phyloP scores from a whole-genome alignment of 768 basidiomycete genomes.

The Chalciporus sphaerocephalus region DNA sequence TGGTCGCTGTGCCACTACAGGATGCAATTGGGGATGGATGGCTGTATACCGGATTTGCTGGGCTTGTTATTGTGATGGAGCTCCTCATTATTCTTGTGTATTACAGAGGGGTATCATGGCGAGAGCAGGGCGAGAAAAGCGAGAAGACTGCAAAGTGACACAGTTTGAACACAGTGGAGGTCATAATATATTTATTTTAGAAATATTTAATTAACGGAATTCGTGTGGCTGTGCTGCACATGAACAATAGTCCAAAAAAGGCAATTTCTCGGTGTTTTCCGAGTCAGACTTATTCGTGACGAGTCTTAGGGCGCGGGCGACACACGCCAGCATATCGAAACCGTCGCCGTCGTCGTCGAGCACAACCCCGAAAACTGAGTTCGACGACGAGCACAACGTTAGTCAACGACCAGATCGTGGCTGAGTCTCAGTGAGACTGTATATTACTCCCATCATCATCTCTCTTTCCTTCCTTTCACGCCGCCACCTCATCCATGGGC shows the following conservation, averaged over 20 bases:
- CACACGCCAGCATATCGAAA: slow-evolving; percentile 20
- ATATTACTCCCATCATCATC: neutral
- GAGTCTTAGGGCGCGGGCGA: slow-evolving; percentile 15
- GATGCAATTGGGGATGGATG: slow-evolving; percentile 75
- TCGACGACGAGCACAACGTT: slow-evolving; percentile 4
- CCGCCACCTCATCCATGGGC: slow-evolving; percentile 20
- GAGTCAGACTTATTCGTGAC: slow-evolving; percentile 22
- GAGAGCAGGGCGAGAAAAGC: slow-evolving; percentile 42
- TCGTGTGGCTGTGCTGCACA: slow-evolving; percentile 18
- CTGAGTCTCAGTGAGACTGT: slow-evolving; percentile 1
- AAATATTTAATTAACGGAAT: slow-evolving; percentile 9
- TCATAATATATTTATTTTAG: neutral
- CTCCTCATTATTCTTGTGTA: slow-evolving; percentile 56
- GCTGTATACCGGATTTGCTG: slow-evolving; percentile 65
- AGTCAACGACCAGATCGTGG: neutral
- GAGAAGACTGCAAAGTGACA: slow-evolving; percentile 23
- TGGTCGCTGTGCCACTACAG: slow-evolving; percentile 74
- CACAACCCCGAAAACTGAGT: slow-evolving; percentile 4
- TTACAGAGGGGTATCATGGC: slow-evolving; percentile 57
- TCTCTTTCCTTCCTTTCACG: neutral
- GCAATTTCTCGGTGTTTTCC: slow-evolving; percentile 14
- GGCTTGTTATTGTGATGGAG: slow-evolving; percentile 49
- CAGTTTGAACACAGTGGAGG: neutral
- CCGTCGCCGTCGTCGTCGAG: slow-evolving; percentile 12
- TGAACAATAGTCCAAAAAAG: neutral